Conservation (phyloP, 2,329 filamentous ascomycete species). For the Aspergillus caelatus region DNA sequence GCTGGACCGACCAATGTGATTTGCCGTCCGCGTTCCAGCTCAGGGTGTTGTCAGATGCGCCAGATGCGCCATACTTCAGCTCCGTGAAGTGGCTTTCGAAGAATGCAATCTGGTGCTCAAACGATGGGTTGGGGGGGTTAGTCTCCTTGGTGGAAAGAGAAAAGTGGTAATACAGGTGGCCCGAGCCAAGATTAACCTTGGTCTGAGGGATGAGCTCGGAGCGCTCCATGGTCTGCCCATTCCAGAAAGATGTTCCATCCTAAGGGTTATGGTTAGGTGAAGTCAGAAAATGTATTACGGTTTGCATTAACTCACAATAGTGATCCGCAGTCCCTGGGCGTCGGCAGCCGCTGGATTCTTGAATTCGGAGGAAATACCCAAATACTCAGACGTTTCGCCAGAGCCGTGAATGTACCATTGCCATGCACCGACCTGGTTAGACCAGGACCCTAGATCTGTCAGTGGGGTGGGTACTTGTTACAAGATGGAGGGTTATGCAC, state of each 20-base stretch:
- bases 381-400: constrained; percentile 54
- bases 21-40: constrained; percentile 66
- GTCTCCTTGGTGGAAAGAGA: constrained; percentile 61
- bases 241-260: constrained; percentile 62
- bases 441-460: constrained; percentile 60
- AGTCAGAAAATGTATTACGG: constrained; percentile 34
- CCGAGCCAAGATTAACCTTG: constrained; percentile 64
- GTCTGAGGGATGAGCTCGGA: constrained; percentile 76
- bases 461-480: not conserved
- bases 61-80: constrained; percentile 60
- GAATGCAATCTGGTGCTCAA: constrained; percentile 69
- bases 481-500: constrained; percentile 10
- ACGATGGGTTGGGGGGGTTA: constrained; percentile 63
- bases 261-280: not conserved
- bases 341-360: constrained; percentile 69
- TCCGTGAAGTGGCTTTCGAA: constrained; percentile 73
- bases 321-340: constrained; percentile 69
- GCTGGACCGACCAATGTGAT: constrained; percentile 65
- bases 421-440: constrained; percentile 68
- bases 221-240: constrained; percentile 71
- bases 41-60: constrained; percentile 61
- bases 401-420: constrained; percentile 77
- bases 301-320: constrained; percentile 48
- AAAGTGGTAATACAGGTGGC: constrained; percentile 73
- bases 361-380: constrained; percentile 62